Evolutionary conservation across 2,329 filamentous ascomycete species (phyloP).

Genomic region (Calycina herbarum): DNA sequence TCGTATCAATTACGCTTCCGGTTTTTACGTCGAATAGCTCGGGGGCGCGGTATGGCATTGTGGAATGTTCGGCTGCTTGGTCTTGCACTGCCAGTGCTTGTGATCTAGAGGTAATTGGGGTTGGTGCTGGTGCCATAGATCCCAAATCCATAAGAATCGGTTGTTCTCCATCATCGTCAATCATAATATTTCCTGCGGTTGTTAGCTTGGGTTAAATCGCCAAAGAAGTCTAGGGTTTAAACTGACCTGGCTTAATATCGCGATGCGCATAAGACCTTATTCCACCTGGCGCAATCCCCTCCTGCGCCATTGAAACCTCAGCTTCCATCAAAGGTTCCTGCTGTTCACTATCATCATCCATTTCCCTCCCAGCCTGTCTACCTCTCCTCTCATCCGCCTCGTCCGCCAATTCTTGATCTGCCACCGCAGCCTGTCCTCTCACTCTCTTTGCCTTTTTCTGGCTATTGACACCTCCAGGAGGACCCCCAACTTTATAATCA

Average conservation of each 20-base stretch:
- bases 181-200: slow-evolving; percentile 85
- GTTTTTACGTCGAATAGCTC: slow-evolving; percentile 98
- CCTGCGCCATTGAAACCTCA: slow-evolving; percentile 67
- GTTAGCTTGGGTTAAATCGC: slow-evolving; percentile 16
- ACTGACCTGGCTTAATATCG: slow-evolving; percentile 91
- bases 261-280: slow-evolving; percentile 85
- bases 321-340: slow-evolving; percentile 81
- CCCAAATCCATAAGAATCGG: slow-evolving; percentile 98
- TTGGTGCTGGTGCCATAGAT: slow-evolving; percentile 82
- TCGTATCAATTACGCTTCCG: slow-evolving; percentile 86
- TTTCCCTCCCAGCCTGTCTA: slow-evolving; percentile 44
- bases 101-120: slow-evolving; percentile 85
- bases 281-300: slow-evolving; percentile 67
- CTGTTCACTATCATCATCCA: slow-evolving; percentile 69
- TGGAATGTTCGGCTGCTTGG: slow-evolving; percentile 91
- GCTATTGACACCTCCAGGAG: slow-evolving; percentile 50
- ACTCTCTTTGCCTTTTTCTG: slow-evolving; percentile 48
- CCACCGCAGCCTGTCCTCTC: slow-evolving; percentile 38
- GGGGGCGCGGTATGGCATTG: slow-evolving; percentile 97
- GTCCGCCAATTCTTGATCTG: slow-evolving; percentile 44
- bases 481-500: slow-evolving; percentile 71
- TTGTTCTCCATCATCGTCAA: slow-evolving; percentile 81
- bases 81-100: slow-evolving; percentile 92
- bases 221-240: neutral
- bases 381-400: slow-evolving; percentile 39